These are phyloP conservation scores for Cadophora gregata DNA, from an alignment of 2,329 filamentous ascomycete genomes.

Conservation along the genomic window DNA sequence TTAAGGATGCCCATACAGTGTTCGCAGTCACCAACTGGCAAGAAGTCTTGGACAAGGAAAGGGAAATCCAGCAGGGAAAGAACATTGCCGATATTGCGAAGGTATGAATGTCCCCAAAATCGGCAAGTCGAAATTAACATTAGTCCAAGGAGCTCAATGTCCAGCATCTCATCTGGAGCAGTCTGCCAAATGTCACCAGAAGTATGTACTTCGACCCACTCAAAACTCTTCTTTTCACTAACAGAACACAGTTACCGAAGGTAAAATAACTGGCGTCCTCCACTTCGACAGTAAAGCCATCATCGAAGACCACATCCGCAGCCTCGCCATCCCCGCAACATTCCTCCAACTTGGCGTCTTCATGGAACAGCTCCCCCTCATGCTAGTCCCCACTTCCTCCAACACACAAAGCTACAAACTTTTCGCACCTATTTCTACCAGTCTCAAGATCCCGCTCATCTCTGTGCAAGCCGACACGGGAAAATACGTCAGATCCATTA, in stretches of 20 bases:
- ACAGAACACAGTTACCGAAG: slow-evolving; percentile 44
- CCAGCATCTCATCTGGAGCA: slow-evolving; percentile 52
- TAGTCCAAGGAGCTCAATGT: slow-evolving; percentile 45
- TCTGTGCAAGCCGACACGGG: slow-evolving; percentile 41
- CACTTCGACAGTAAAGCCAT: slow-evolving; percentile 45
- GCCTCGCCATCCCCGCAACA: slow-evolving; percentile 49
- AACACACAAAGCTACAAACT: slow-evolving; percentile 29
- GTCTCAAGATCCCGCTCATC: slow-evolving; percentile 39
- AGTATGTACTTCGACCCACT: slow-evolving; percentile 37
- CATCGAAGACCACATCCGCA: slow-evolving; percentile 44
- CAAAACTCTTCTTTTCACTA: not conserved
- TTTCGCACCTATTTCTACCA: slow-evolving; percentile 23
- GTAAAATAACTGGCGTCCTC: slow-evolving; percentile 46
- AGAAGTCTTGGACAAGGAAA: slow-evolving; percentile 42
- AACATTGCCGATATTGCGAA: slow-evolving; percentile 48
- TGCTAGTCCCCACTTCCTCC: slow-evolving; percentile 28
- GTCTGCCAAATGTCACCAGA: slow-evolving; percentile 48
- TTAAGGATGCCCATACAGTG: slow-evolving; percentile 34
- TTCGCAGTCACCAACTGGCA: slow-evolving; percentile 36
- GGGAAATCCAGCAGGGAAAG: slow-evolving; percentile 43
- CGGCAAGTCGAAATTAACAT: not conserved
- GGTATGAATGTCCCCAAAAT: slow-evolving; percentile 37
- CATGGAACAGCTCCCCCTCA: slow-evolving; percentile 43
- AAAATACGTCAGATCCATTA: slow-evolving; percentile 33
- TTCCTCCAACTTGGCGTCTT: slow-evolving; percentile 55